phyloP scores from a whole-genome alignment of 1,284 basidiomycete genomes.

The Ceratobasidium sp. region DNA sequence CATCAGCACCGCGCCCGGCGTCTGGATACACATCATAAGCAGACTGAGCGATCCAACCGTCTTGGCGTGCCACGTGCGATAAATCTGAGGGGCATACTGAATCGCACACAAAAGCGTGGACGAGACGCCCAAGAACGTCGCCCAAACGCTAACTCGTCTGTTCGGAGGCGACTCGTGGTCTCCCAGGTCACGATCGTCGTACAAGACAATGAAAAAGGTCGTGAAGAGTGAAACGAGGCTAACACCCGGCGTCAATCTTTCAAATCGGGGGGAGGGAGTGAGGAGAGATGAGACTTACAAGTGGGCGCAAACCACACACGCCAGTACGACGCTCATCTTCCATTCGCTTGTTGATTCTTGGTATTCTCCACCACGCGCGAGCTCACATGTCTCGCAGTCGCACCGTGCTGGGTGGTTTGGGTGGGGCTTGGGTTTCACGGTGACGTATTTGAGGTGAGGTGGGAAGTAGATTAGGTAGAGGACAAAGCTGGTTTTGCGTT shows the following conservation, averaged over 20 bases:
- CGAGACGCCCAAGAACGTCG: slow-evolving; percentile 87
- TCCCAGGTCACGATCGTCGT: slow-evolving; percentile 50
- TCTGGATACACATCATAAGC: slow-evolving; percentile 95
- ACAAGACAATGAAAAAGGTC: slow-evolving; percentile 67
- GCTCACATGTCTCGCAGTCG: slow-evolving; percentile 58
- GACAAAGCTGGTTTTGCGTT: slow-evolving; percentile 67
- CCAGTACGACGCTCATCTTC: slow-evolving; percentile 76
- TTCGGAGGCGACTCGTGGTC: slow-evolving; percentile 50
- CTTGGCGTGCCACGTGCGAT: slow-evolving; percentile 78
- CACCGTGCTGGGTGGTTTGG: slow-evolving; percentile 42
- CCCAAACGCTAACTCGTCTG: slow-evolving; percentile 69
- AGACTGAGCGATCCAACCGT: slow-evolving; percentile 93
- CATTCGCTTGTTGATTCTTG: slow-evolving; percentile 73
- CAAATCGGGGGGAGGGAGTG: slow-evolving; percentile 41
- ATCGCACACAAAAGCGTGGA: slow-evolving; percentile 80
- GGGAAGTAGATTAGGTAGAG: slow-evolving; percentile 96
- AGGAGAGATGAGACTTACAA: slow-evolving; percentile 65
- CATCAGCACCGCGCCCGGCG: slow-evolving; percentile 90
- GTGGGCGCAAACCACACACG: slow-evolving; percentile 77
- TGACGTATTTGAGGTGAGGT: slow-evolving; percentile 75
- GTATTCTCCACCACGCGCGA: slow-evolving; percentile 57
- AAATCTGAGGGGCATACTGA: slow-evolving; percentile 90
- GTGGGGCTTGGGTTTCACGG: slow-evolving; percentile 50
- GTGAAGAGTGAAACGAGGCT: slow-evolving; percentile 66
- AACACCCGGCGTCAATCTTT: slow-evolving; percentile 41